Evolutionary conservation across 352 stramenopile species (phyloP), one percentile per base, ranked within the genome.

Genomic region (Phytopythium oedochilum): DNA sequence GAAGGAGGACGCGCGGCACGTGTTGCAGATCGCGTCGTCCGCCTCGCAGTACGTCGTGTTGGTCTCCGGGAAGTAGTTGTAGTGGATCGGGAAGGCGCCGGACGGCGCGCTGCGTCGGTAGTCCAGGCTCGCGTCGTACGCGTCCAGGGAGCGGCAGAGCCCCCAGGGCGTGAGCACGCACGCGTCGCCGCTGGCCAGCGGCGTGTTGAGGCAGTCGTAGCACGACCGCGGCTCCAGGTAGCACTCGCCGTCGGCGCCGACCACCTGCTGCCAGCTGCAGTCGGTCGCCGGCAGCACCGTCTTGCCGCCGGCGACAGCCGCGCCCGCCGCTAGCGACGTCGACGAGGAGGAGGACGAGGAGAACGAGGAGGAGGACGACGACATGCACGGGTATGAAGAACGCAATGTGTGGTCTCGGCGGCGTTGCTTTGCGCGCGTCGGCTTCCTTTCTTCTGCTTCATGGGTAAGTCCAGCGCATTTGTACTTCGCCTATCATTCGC

Each of bases 11-110:
- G 59, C 47, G 32, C 66, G 59, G 46, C 77, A 88, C 0, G 43
- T 59, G 31, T 47, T 63, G 53, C 77, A 88, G 14, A 60, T 34
- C 29, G 35, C 39, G 55, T 88, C 77, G 45, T 67, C 57, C 1
- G 28, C 1, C 23, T 72, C 72, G 42, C 77, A 88, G 59, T 88
- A 88, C 5, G 74, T 83, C 40, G 72, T 59, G 60, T 86, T 86
- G 11, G 53, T 36, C 34, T 69, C 53, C 25, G 70, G 62, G 47
- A 88, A 88, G 55, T 81, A 84, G 73, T 86, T 88, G 65, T 76
- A 73, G 38, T 78, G 72, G 51, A 76, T 69, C 36, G 72, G 73
- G 36, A 69, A 84, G 10, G 44, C 58, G 22, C 57, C 53, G 0
- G 70, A 59, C 7, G 67, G 56, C 28, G 70, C 71, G 2, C 34